These are phyloP conservation scores for Sisymbrium irio DNA, from an alignment of 345 rosid genomes.

Conservation along the genomic window DNA sequence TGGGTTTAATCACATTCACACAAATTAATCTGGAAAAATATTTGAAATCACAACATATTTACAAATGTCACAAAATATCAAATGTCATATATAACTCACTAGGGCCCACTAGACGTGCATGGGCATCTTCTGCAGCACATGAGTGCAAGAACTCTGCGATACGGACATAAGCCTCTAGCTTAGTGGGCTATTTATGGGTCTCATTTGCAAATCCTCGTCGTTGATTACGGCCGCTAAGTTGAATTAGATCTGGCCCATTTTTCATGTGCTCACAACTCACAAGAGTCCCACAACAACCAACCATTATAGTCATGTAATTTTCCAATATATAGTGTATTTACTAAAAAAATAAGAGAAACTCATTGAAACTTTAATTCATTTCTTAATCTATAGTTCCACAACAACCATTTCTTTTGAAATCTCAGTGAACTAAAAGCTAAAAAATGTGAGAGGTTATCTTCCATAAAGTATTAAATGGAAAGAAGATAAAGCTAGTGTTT, in stretches of 20 bases:
- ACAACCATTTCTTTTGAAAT: neutral
- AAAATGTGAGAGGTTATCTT: neutral
- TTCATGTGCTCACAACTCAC: neutral
- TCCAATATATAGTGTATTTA: neutral
- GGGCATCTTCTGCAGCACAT: neutral
- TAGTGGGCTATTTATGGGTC: neutral
- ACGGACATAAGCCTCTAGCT: neutral
- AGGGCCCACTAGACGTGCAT: neutral
- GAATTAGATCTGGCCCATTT: neutral
- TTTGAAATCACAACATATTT: neutral
- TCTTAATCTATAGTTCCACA: neutral
- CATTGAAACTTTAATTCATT: neutral
- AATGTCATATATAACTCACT: neutral
- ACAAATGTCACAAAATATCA: neutral
- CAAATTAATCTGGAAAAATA: neutral
- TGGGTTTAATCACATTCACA: too few relatives aligned
- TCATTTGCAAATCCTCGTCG: neutral
- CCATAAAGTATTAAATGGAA: neutral
- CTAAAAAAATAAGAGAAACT: too few relatives aligned
- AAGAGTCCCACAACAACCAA: neutral
- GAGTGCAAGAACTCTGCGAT: neutral
- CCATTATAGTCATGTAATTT: neutral
- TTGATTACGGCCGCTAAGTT: neutral
- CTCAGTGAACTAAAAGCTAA: neutral
- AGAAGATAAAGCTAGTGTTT: neutral